These are phyloP conservation scores for Cordyceps tenuipes DNA, from an alignment of 2,329 filamentous ascomycete species.

Conservation along the genomic window DNA sequence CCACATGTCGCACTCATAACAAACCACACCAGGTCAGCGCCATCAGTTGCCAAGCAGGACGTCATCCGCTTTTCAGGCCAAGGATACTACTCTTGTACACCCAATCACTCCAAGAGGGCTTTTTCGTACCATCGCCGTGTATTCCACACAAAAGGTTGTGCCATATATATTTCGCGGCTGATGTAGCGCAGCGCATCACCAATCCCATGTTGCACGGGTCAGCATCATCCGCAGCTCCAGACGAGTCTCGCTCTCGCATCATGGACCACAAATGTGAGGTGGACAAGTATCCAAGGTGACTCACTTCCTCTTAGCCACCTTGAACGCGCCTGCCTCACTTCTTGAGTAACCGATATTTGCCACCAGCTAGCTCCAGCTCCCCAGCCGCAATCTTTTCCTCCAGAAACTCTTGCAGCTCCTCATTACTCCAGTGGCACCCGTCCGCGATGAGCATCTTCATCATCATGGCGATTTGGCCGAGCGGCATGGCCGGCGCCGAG, in stretches of 20 bases:
- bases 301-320: not conserved
- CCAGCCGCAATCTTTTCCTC: slow-evolving; percentile 66
- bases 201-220: not conserved
- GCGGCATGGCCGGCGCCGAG: slow-evolving; percentile 69
- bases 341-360: slow-evolving; percentile 60
- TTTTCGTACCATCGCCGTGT: not conserved
- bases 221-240: not conserved
- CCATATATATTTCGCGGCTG: slow-evolving; percentile 7
- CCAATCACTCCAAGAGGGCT: not conserved
- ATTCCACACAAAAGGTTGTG: not conserved
- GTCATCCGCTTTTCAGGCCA: not conserved
- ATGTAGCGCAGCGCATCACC: slow-evolving; percentile 11
- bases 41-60: not conserved
- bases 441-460: slow-evolving; percentile 84
- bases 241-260: not conserved
- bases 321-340: slow-evolving; percentile 32
- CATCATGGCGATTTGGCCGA: slow-evolving; percentile 83
- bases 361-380: slow-evolving; percentile 59
- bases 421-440: slow-evolving; percentile 81
- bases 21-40: not conserved
- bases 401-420: slow-evolving; percentile 77
- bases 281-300: not conserved
- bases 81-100: not conserved
- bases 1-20: not conserved
- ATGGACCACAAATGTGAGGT: not conserved